Conservation (phyloP, 345 rosid genomes). For the Orychophragmus violaceus region DNA sequence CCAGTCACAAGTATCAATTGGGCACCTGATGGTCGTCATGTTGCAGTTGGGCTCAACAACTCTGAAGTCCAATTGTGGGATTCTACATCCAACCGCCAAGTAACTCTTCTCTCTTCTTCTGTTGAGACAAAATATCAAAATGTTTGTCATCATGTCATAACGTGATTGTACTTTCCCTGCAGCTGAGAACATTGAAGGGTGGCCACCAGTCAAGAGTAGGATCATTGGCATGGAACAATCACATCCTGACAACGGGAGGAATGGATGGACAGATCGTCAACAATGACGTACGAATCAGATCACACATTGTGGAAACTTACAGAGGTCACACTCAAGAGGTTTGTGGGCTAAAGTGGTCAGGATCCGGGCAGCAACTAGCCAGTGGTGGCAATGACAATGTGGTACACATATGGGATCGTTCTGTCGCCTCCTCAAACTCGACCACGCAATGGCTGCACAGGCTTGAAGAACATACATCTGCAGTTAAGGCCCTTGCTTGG, state of each 20-base stretch:
- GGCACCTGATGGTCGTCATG: conserved; percentile 35
- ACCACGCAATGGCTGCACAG: conserved; percentile 34
- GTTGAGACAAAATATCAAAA: neutral
- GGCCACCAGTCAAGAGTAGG: conserved; percentile 39
- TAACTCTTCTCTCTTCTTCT: neutral
- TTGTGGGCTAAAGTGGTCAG: conserved; percentile 55
- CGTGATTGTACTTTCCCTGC: neutral
- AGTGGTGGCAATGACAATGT: conserved; percentile 41
- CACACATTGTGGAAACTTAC: conserved; percentile 38
- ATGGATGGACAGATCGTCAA: conserved; percentile 40
- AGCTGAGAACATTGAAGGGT: conserved; percentile 38
- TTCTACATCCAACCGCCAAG: conserved; percentile 37
- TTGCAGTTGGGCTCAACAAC: conserved; percentile 29
- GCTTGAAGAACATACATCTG: conserved; percentile 42
- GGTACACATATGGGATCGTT: conserved; percentile 48
- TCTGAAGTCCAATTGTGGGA: conserved; percentile 29
- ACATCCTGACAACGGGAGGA: conserved; percentile 46
- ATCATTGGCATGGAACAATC: conserved; percentile 37
- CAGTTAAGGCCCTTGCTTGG: conserved; percentile 58
- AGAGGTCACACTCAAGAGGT: conserved; percentile 44
- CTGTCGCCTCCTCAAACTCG: conserved; percentile 35
- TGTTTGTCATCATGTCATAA: neutral
- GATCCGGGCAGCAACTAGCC: conserved; percentile 45
- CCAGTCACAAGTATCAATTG: conserved; percentile 29
- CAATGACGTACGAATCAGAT: conserved; percentile 39